A percentile compares a stretch with the other conserved stretches of the same genome.
Evolutionary conservation across 495 filamentous ascomycete genomes (phyloP).

Genomic region (Podospora anserina): DNA sequence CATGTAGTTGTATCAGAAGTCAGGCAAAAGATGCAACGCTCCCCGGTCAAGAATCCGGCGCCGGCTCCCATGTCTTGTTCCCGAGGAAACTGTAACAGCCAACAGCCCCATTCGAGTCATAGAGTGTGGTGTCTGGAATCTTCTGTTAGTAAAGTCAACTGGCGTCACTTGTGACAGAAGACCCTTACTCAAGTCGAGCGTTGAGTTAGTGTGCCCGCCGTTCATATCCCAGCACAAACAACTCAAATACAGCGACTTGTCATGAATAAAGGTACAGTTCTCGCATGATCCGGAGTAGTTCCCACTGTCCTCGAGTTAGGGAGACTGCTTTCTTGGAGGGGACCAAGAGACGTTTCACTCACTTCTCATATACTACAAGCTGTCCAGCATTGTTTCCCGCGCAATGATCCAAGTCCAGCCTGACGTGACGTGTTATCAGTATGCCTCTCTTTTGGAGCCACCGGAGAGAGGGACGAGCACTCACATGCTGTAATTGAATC

Average conservation of each 20-base stretch:
- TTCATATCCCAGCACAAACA: slow-evolving; percentile 16
- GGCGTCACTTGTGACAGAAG: neutral
- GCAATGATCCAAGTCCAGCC: slow-evolving; percentile 27
- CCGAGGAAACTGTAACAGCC: slow-evolving; percentile 23
- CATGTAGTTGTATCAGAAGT: neutral
- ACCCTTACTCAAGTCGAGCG: slow-evolving; percentile 23
- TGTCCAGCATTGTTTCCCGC: slow-evolving; percentile 22
- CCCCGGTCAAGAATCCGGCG: neutral
- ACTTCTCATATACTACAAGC: slow-evolving; percentile 20
- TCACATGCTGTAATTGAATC: slow-evolving; percentile 29
- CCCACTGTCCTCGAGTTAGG: slow-evolving; percentile 7
- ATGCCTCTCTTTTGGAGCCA: neutral
- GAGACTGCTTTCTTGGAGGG: neutral
- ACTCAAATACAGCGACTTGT: slow-evolving; percentile 14
- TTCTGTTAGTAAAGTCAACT: slow-evolving; percentile 2
- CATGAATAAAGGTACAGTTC: slow-evolving; percentile 15
- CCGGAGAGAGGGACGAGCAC: neutral
- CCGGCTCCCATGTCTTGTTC: slow-evolving; percentile 17
- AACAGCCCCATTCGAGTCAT: slow-evolving; percentile 14
- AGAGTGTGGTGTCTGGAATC: slow-evolving; percentile 20
- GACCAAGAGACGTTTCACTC: neutral
- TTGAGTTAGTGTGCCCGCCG: neutral
- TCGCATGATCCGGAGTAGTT: slow-evolving; percentile 22
- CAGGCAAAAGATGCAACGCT: neutral
- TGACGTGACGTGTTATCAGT: neutral